A percentile compares a stretch with the other conserved stretches of the same genome.
Evolutionary conservation across 2,329 filamentous ascomycete genomes (phyloP).

Genomic region (Colletotrichum tamarilloi): DNA sequence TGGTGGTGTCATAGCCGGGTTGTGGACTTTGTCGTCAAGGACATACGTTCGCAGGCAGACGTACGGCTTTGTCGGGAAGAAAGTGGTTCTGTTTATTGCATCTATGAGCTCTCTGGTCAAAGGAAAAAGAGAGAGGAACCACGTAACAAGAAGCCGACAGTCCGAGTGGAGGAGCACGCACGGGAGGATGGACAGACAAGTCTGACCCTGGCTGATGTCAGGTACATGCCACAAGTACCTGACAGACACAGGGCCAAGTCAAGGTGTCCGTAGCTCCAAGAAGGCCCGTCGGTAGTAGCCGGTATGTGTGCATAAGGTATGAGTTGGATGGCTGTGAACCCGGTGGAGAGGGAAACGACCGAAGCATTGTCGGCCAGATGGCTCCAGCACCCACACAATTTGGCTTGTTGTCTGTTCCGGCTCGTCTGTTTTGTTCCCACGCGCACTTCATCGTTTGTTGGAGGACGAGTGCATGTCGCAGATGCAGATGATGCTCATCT

Average conservation of each 20-base stretch:
- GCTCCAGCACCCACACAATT: slow-evolving; percentile 4
- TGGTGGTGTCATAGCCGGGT: neutral
- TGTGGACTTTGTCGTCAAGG: neutral
- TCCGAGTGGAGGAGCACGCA: slow-evolving; percentile 11
- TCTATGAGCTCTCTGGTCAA: slow-evolving; percentile 10
- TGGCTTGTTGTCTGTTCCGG: neutral
- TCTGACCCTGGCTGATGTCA: slow-evolving; percentile 10
- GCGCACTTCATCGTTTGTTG: neutral
- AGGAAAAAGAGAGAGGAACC: slow-evolving; percentile 14
- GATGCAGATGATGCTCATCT: slow-evolving; percentile 4
- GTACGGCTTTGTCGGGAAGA: slow-evolving; percentile 16
- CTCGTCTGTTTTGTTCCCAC: slow-evolving; percentile 14
- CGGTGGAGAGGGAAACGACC: neutral
- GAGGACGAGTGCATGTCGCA: neutral
- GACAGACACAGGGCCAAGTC: slow-evolving; percentile 6
- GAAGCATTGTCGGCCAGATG: slow-evolving; percentile 22
- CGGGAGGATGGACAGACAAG: neutral
- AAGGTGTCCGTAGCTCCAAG: slow-evolving; percentile 17
- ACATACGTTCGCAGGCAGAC: neutral
- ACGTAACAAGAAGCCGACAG: neutral
- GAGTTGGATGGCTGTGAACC: neutral
- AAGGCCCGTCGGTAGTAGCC: slow-evolving; percentile 29
- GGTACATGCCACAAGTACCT: slow-evolving; percentile 18
- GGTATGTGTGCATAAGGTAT: slow-evolving; percentile 1
- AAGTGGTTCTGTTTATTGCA: slow-evolving; percentile 5